These are phyloP conservation scores for Ustilago lituana DNA, from an alignment of 1,284 basidiomycete genomes.

Conservation along the genomic window DNA sequence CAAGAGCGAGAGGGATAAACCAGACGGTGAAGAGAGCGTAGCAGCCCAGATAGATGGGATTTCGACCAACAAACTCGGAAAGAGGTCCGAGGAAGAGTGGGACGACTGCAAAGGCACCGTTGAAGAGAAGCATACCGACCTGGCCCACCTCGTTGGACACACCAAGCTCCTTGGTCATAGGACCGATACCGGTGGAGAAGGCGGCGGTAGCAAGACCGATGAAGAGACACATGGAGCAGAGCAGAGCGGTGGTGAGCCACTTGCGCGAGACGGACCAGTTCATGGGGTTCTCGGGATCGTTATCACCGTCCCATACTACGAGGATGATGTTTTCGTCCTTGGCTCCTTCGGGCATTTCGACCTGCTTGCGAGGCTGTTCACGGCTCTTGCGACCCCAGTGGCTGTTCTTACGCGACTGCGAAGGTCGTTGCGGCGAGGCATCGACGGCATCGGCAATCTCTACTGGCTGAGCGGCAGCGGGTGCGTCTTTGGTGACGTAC, in stretches of 20 bases:
- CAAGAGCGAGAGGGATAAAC: slow-evolving; percentile 62
- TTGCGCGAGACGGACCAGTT: slow-evolving; percentile 55
- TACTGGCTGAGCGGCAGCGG: slow-evolving; percentile 7
- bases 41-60: slow-evolving; percentile 64
- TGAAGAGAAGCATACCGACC: slow-evolving; percentile 64
- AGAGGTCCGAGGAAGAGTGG: slow-evolving; percentile 66
- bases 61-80: slow-evolving; percentile 65
- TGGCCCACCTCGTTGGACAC: slow-evolving; percentile 62
- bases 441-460: slow-evolving; percentile 2
- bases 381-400: slow-evolving; percentile 45
- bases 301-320: slow-evolving; percentile 54
- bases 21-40: slow-evolving; percentile 64
- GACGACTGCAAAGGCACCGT: slow-evolving; percentile 54
- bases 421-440: slow-evolving; percentile 4
- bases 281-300: slow-evolving; percentile 58
- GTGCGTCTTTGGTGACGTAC: slow-evolving; percentile 47
- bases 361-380: slow-evolving; percentile 32
- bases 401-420: slow-evolving; percentile 45
- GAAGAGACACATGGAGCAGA: slow-evolving; percentile 62
- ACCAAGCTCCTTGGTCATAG: slow-evolving; percentile 62
- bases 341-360: slow-evolving; percentile 26
- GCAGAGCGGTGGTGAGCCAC: slow-evolving; percentile 56
- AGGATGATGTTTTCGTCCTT: slow-evolving; percentile 55
- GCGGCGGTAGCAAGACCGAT: slow-evolving; percentile 66
- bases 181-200: slow-evolving; percentile 60